Evolutionary conservation across 2,329 filamentous ascomycete species (phyloP).

Genomic region (Elsinoe necatrix): DNA sequence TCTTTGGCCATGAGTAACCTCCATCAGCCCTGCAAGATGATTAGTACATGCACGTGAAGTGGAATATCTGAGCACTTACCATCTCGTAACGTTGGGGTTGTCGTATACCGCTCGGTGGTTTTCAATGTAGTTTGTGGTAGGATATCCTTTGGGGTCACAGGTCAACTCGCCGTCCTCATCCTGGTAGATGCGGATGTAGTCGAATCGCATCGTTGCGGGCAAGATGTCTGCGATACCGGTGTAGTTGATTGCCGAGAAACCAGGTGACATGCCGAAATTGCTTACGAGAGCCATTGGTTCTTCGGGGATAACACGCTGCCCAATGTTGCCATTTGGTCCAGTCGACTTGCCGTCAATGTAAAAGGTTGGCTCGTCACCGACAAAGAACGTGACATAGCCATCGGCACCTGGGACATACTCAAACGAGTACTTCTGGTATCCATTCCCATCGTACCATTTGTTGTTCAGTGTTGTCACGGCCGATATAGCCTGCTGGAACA

Average conservation of each 20-base stretch:
- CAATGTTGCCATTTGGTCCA: constrained; percentile 47
- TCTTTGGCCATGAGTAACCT: constrained; percentile 36
- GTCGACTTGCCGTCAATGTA: constrained; percentile 45
- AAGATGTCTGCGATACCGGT: constrained; percentile 34
- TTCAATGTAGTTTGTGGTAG: constrained; percentile 45
- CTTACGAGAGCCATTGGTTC: constrained; percentile 49
- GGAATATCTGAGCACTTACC: constrained; percentile 23
- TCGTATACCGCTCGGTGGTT: constrained; percentile 41
- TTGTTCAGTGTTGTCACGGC: constrained; percentile 48
- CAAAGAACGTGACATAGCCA: constrained; percentile 45
- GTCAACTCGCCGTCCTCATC: constrained; percentile 40
- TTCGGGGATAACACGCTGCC: constrained; percentile 40
- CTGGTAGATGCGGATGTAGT: constrained; percentile 50
- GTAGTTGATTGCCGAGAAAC: constrained; percentile 38
- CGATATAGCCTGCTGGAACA: constrained; percentile 50
- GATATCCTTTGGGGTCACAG: constrained; percentile 47
- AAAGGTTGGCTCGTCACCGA: constrained; percentile 45
- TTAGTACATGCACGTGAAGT: neutral
- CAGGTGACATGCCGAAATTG: constrained; percentile 46
- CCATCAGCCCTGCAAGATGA: constrained; percentile 18
- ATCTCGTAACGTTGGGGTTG: constrained; percentile 44
- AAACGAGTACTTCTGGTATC: constrained; percentile 49
- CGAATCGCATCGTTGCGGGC: constrained; percentile 45
- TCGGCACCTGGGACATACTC: constrained; percentile 45
- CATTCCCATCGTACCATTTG: constrained; percentile 46